A percentile compares a stretch with the other conserved stretches of the same genome.
Conservation (phyloP, 1,139 yeast genomes). For the Pneumocystis jirovecii region DNA sequence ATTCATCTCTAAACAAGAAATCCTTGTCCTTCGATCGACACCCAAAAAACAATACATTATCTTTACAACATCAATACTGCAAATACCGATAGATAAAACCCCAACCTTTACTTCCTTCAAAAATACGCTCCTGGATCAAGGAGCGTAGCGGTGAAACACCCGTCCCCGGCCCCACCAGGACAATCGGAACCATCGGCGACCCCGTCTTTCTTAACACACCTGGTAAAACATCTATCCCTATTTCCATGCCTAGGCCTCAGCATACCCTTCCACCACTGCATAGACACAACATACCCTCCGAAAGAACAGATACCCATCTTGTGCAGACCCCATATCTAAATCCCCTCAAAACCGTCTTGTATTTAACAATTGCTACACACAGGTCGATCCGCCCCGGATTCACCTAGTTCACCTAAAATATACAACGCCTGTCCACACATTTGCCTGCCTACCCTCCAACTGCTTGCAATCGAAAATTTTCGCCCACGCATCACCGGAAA, state of each 20-base stretch:
- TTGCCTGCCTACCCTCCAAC: not conserved
- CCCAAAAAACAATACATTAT: slow-evolving; percentile 48
- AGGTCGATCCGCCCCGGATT: slow-evolving; percentile 35
- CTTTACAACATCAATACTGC: slow-evolving; percentile 1
- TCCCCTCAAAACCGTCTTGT: slow-evolving; percentile 63
- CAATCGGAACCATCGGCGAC: slow-evolving; percentile 12
- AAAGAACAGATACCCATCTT: slow-evolving; percentile 46
- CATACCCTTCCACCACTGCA: not conserved
- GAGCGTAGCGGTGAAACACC: slow-evolving; percentile 98
- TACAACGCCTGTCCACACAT: not conserved
- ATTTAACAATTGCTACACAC: slow-evolving; percentile 72
- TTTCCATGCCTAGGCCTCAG: slow-evolving; percentile 10
- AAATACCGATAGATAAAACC: not conserved
- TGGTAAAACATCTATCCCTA: slow-evolving; percentile 43
- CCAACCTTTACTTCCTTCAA: not conserved
- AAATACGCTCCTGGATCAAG: slow-evolving; percentile 49
- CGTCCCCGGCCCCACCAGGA: slow-evolving; percentile 93
- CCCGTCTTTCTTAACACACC: slow-evolving; percentile 21
- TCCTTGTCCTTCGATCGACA: slow-evolving; percentile 57
- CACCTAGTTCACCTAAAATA: not conserved
- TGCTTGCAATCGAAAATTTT: slow-evolving; percentile 65
- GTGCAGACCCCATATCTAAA: slow-evolving; percentile 76
- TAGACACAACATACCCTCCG: not conserved
- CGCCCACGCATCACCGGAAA: slow-evolving; percentile 71
- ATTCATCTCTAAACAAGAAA: slow-evolving; percentile 43